Percentiles rank a stretch among this genome's conserved stretches.
Evolutionary conservation across 306 rosid genomes (phyloP).

Genomic region (Trichosanthes truncata): DNA sequence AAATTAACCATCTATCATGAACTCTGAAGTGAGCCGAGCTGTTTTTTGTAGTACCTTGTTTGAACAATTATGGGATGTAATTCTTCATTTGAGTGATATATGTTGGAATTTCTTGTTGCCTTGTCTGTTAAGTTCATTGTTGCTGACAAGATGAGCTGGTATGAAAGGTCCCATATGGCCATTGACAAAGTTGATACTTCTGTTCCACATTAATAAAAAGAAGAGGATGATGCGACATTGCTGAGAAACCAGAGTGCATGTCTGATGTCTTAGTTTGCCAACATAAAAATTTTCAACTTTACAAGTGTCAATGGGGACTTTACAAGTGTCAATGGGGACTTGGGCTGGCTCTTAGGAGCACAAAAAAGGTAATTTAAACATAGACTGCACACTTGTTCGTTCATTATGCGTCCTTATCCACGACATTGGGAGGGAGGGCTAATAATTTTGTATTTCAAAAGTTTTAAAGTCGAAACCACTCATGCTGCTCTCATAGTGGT

Average conservation of each 20-base stretch:
- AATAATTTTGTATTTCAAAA: not conserved
- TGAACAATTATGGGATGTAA: not conserved
- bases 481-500: not conserved
- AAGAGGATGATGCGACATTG: not conserved
- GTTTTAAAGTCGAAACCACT: not conserved
- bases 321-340: not conserved
- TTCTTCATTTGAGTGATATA: slow-evolving; percentile 1
- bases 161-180: not conserved
- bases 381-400: not conserved
- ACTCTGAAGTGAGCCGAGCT: not conserved
- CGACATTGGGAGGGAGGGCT: not conserved
- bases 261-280: not conserved
- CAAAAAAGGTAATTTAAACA: not conserved
- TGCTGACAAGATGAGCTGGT: not conserved
- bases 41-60: not conserved
- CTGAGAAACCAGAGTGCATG: not conserved
- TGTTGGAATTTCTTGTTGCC: not conserved
- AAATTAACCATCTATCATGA: not conserved
- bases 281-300: not conserved
- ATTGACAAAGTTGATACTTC: not conserved
- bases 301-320: not conserved
- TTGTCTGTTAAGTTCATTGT: not conserved
- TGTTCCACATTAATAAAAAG: not conserved
- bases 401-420: slow-evolving; percentile 3
- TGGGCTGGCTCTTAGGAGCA: not conserved